Base-by-base conservation (phyloP, 2,329 filamentous ascomycete species). In the Aspergillus hortae region DNA sequence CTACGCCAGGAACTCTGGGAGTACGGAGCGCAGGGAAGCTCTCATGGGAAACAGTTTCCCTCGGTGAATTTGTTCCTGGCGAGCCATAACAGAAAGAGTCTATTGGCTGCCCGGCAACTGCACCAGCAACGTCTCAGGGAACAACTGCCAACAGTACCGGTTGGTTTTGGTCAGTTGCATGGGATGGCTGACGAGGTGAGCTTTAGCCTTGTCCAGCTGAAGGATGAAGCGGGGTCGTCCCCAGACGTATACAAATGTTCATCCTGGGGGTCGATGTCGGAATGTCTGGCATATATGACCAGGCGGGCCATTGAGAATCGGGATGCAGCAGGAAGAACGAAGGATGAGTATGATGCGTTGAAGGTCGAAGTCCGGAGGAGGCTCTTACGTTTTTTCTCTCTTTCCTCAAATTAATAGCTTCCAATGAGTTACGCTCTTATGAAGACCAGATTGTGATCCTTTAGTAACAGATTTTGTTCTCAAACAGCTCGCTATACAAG, bases 221-320 rank as follows among this genome's bases (percentile, higher is more conserved):
- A 70, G 54, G 67, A 68, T 19, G 36, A 57, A 27, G 61, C 62
- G 25, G 62, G 58, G 2, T 52, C 53, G n/a, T 23, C 40, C 14
- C 76, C 77, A 14, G 73, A 71, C 52, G 77, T 80, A 2, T 80
- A 78, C 61, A 84, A 84, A 68, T 79, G 77, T 56, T 76, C 79
- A 46, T 77, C 78, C 3, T 84, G 81, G 80, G 81, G 81, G 1
- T 75, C 69, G 3, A 75, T 81, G 65, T 72, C 71, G 3, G 89
- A 96, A 75, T 96, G 92, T 71, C 83, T 96, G 60, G 88, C 90
- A 69, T 95, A 87, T 68, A 70, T 87, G 42, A 64, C 83, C 33
- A 65, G 82, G 38, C 62, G 81, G 44, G 81, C 81, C n/a, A 77
- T 77, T 48, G 81, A 84, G 72, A 84, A 84, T 59, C 77, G 78